Evolutionary conservation across 2,329 filamentous ascomycete genomes (phyloP).

Genomic region (Diaporthe vexans): DNA sequence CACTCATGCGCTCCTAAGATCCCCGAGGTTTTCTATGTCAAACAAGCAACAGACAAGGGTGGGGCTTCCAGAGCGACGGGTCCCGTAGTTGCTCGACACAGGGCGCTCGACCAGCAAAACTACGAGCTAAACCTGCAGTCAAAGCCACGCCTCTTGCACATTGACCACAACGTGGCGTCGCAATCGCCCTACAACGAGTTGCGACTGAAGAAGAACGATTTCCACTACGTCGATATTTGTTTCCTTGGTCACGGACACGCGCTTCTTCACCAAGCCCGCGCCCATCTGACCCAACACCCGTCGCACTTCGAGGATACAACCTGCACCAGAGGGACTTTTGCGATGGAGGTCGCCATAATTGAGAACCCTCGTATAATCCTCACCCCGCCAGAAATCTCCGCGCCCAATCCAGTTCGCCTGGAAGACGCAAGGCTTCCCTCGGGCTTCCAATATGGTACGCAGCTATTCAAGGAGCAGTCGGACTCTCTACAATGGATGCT

Average conservation of each 20-base stretch:
- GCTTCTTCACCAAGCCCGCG: slow-evolving; percentile 38
- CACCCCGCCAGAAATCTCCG: neutral
- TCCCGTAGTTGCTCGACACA: slow-evolving; percentile 26
- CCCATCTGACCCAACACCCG: slow-evolving; percentile 33
- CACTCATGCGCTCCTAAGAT: slow-evolving; percentile 17
- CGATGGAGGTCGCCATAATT: slow-evolving; percentile 35
- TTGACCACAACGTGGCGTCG: slow-evolving; percentile 34
- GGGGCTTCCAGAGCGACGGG: neutral
- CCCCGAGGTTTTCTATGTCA: slow-evolving; percentile 25
- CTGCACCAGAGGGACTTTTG: slow-evolving; percentile 23
- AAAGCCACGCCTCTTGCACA: slow-evolving; percentile 27
- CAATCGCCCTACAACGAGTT: neutral
- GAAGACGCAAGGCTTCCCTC: slow-evolving; percentile 7
- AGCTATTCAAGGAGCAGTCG: slow-evolving; percentile 45
- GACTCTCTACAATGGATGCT: slow-evolving; percentile 48
- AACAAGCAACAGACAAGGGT: neutral
- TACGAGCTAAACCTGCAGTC: slow-evolving; percentile 6
- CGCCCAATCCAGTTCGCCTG: neutral
- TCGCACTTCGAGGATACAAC: slow-evolving; percentile 4
- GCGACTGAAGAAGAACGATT: neutral
- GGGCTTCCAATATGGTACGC: slow-evolving; percentile 35
- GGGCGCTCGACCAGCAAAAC: slow-evolving; percentile 9
- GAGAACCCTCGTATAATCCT: slow-evolving; percentile 35
- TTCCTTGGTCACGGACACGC: slow-evolving; percentile 34
- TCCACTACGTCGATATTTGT: slow-evolving; percentile 36